phyloP scores from a whole-genome alignment of 805 yeast species.

The Soucietia sequanensis region DNA sequence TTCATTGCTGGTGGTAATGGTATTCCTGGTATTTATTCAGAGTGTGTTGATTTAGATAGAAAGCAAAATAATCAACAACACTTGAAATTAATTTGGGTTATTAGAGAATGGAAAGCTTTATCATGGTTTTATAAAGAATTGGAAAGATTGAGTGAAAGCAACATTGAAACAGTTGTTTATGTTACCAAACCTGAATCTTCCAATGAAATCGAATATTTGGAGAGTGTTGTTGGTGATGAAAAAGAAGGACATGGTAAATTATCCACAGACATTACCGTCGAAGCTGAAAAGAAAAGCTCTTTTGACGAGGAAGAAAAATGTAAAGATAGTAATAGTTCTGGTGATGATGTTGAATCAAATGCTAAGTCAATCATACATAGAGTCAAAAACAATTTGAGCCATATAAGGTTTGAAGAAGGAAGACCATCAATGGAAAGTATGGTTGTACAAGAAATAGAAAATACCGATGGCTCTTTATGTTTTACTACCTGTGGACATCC shows the following conservation, averaged over 20 bases:
- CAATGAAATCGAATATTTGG: not conserved
- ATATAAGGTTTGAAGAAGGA: constrained; percentile 31
- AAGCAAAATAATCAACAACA: constrained; percentile 8
- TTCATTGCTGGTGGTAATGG: constrained; percentile 42
- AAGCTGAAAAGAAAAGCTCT: not conserved
- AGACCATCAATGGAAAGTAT: constrained; percentile 37
- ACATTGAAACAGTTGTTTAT: constrained; percentile 38
- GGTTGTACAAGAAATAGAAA: constrained; percentile 32
- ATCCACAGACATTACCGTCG: too few species aligned
- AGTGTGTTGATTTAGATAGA: constrained; percentile 26
- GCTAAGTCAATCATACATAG: not conserved
- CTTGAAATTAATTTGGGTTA: constrained; percentile 36
- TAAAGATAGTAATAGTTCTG: not conserved
- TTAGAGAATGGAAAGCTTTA: constrained; percentile 37
- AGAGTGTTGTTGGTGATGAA: too few species aligned
- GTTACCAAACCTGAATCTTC: constrained; percentile 32
- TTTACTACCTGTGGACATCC: constrained; percentile 11
- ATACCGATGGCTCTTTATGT: constrained; percentile 28
- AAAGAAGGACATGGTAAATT: too few species aligned
- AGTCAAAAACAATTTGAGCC: not conserved
- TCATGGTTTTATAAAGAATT: constrained; percentile 42
- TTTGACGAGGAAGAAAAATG: not conserved
- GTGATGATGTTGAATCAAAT: not conserved
- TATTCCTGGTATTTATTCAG: constrained; percentile 37
- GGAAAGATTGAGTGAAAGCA: constrained; percentile 27